phyloP scores from a whole-genome alignment of 1,139 yeast genomes.

The Lodderomyces beijingensis region DNA sequence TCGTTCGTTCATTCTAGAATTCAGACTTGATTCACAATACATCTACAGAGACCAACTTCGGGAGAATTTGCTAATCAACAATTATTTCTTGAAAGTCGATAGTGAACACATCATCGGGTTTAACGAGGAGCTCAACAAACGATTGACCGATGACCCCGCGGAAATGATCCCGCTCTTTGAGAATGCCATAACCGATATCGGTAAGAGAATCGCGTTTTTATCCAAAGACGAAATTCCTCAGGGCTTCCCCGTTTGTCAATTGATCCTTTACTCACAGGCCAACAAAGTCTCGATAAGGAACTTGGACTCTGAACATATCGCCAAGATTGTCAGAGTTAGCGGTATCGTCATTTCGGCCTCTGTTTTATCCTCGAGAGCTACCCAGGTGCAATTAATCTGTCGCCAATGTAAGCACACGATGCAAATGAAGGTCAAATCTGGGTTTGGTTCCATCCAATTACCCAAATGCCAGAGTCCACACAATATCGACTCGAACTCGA shows the following conservation, averaged over 20 bases:
- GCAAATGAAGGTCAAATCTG: constrained; percentile 60
- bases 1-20: constrained; percentile 78
- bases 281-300: constrained; percentile 72
- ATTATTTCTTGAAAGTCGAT: constrained; percentile 70
- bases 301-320: constrained; percentile 81
- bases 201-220: constrained; percentile 69
- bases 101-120: constrained; percentile 83
- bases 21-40: constrained; percentile 76
- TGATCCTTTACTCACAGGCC: constrained; percentile 72
- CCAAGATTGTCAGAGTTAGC: constrained; percentile 84
- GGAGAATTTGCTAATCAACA: constrained; percentile 76
- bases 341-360: constrained; percentile 94
- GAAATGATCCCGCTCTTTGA: constrained; percentile 90
- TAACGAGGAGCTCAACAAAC: constrained; percentile 85
- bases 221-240: constrained; percentile 52
- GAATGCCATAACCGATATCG: constrained; percentile 84
- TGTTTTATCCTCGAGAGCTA: constrained; percentile 84
- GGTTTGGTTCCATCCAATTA: constrained; percentile 73
- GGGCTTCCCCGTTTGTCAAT: constrained; percentile 76
- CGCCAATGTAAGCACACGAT: constrained; percentile 81
- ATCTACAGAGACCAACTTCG: constrained; percentile 89
- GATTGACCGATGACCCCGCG: constrained; percentile 78
- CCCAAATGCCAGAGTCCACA: constrained; percentile 76
- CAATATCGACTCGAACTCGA: constrained; percentile 26
- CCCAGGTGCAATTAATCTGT: constrained; percentile 80